Conservation (phyloP, 2,329 filamentous ascomycete species). For the Dissoconium aciculare region DNA sequence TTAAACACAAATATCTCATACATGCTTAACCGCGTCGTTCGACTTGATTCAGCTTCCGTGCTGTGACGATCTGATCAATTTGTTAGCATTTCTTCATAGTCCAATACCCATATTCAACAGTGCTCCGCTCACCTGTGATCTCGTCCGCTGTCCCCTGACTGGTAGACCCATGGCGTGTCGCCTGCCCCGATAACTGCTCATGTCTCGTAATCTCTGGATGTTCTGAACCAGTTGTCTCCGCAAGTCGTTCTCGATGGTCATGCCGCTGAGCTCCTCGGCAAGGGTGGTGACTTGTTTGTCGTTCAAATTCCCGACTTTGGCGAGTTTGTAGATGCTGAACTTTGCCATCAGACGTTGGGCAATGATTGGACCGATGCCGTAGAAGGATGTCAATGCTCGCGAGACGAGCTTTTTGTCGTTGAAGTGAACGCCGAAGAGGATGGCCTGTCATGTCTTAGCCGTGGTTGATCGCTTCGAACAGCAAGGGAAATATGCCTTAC, state of each 20-base stretch:
- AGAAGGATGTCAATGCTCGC: conserved; percentile 63
- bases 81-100: conserved; percentile 5
- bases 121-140: conserved; percentile 45
- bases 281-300: conserved; percentile 67
- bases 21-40: conserved; percentile 38
- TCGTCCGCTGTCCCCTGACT: conserved; percentile 77
- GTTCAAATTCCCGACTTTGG: conserved; percentile 59
- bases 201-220: conserved; percentile 73
- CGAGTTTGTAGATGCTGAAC: conserved; percentile 71
- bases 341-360: conserved; percentile 70
- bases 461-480: too few species aligned
- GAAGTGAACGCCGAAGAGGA: conserved; percentile 79
- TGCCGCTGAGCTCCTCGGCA: conserved; percentile 69
- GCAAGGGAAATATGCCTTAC: too few species aligned
- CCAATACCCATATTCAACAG: conserved; percentile 1
- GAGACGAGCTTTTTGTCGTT: conserved; percentile 61
- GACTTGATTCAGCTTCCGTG: conserved; percentile 43
- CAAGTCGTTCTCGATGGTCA: conserved; percentile 90
- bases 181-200: conserved; percentile 76
- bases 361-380: conserved; percentile 59
- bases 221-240: conserved; percentile 66
- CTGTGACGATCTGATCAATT: conserved; percentile 40
- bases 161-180: conserved; percentile 87
- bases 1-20: too few species aligned
- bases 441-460: conserved; percentile 27